Conservation (phyloP, 257 asterid species). For the Petrea volubilis region DNA sequence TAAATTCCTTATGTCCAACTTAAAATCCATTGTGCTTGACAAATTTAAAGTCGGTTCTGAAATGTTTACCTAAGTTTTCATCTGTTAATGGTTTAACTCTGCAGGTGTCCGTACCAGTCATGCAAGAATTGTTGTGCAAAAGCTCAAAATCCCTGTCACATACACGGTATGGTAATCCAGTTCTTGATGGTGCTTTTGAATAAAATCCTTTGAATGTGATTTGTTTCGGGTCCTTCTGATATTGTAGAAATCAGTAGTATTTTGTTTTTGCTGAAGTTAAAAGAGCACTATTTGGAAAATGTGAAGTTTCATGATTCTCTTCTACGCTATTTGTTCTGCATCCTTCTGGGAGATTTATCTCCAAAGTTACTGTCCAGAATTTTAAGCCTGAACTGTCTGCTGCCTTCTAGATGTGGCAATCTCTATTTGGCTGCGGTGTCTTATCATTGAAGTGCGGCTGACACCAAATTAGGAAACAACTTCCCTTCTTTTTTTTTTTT, state of each 20-base stretch:
- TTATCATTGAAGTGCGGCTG: constrained; percentile 8
- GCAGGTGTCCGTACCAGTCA: constrained; percentile 95
- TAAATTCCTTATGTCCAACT: neutral
- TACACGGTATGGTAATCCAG: constrained; percentile 62
- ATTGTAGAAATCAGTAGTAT: neutral
- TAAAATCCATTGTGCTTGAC: neutral
- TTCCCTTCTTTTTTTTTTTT: too few relatives aligned
- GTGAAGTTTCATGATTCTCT: neutral
- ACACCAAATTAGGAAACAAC: neutral
- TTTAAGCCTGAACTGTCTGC: constrained; percentile 1
- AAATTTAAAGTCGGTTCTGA: constrained; percentile 6
- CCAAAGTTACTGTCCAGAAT: neutral
- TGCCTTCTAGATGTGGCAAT: constrained; percentile 12
- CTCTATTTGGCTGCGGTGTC: neutral
- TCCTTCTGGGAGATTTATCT: neutral
- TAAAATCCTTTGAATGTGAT: neutral
- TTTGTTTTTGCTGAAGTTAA: neutral
- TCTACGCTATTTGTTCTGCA: neutral
- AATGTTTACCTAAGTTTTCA: neutral
- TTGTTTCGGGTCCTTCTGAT: neutral
- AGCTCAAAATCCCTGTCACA: constrained; percentile 97
- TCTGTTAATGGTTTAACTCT: constrained; percentile 23
- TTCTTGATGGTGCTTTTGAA: constrained; percentile 14
- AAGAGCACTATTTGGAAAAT: neutral
- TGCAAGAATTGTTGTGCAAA: constrained; percentile 95